Evolutionary conservation across 164 flowering plant species (phyloP).

Genomic region (Dillenia suffruticosa): DNA sequence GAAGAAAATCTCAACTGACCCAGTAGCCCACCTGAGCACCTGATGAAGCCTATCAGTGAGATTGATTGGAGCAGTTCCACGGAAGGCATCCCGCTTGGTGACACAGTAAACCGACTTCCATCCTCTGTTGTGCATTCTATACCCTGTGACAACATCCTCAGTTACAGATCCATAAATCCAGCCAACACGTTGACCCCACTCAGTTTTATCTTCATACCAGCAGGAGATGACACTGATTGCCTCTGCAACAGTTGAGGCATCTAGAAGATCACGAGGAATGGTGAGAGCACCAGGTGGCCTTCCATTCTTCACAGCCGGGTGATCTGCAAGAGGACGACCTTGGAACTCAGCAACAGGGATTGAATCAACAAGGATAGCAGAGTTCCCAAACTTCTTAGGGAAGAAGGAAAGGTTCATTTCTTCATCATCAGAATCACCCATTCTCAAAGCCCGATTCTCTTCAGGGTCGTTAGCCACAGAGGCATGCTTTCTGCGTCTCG

Average conservation of each 20-base stretch:
- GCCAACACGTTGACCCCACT: conserved; percentile 65
- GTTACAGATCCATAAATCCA: conserved; percentile 85
- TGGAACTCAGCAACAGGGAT: conserved; percentile 64
- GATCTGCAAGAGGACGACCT: conserved; percentile 72
- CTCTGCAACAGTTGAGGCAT: conserved; percentile 63
- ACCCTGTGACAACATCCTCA: conserved; percentile 74
- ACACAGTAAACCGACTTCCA: conserved; percentile 75
- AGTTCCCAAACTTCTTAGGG: conserved; percentile 68
- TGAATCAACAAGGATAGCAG: conserved; percentile 49
- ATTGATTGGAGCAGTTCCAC: conserved; percentile 68
- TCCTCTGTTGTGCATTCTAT: conserved; percentile 69
- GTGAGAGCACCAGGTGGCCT: conserved; percentile 65
- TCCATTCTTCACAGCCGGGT: conserved; percentile 57
- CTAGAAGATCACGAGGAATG: conserved; percentile 48
- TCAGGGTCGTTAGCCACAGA: conserved; percentile 25
- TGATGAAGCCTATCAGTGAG: conserved; percentile 71
- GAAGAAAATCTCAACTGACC: conserved; percentile 72
- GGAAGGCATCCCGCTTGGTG: conserved; percentile 64
- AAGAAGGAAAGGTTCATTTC: conserved; percentile 40
- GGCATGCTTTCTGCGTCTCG: conserved; percentile 26
- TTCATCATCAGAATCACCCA: conserved; percentile 58
- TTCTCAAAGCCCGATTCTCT: conserved; percentile 46
- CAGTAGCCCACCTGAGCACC: conserved; percentile 74
- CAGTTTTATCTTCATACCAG: conserved; percentile 76
- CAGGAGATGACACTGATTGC: conserved; percentile 66